Evolutionary conservation across 2,329 filamentous ascomycete genomes (phyloP).

Genomic region (Stagonosporopsis chrysanthemi): DNA sequence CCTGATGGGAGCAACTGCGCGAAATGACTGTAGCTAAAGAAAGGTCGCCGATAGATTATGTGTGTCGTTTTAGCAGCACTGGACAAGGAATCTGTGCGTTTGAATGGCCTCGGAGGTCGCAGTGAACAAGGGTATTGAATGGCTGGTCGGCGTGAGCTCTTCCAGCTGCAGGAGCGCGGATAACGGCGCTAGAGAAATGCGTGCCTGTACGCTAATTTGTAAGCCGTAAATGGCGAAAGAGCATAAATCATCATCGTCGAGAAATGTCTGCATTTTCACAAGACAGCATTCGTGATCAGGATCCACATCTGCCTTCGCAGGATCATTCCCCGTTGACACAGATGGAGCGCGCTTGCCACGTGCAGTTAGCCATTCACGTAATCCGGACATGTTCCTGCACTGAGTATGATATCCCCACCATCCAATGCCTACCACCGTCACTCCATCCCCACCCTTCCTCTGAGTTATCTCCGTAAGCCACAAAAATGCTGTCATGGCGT

Average conservation of each 20-base stretch:
- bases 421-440: conserved; percentile 9
- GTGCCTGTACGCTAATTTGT: conserved; percentile 8
- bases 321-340: conserved; percentile 9
- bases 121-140: conserved; percentile 11
- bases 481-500: conserved; percentile 17
- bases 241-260: conserved; percentile 3
- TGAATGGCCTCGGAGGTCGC: conserved; percentile 8
- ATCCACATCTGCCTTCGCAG: conserved; percentile 7
- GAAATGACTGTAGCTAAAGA: conserved; percentile 13
- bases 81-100: conserved; percentile 5
- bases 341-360: conserved; percentile 1
- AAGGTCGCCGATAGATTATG: conserved; percentile 7
- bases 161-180: conserved; percentile 10
- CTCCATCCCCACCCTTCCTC: conserved; percentile 19
- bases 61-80: conserved; percentile 1
- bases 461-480: conserved; percentile 16
- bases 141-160: not conserved
- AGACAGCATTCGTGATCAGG: conserved; percentile 1
- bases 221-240: conserved; percentile 1
- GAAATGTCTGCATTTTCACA: conserved; percentile 6
- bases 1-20: not conserved
- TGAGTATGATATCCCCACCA: conserved; percentile 17
- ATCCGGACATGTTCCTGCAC: conserved; percentile 19
- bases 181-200: conserved; percentile 10
- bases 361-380: not conserved